These are phyloP conservation scores for Trichoderma gamsii DNA, from an alignment of 495 filamentous ascomycete species.

Conservation along the genomic window DNA sequence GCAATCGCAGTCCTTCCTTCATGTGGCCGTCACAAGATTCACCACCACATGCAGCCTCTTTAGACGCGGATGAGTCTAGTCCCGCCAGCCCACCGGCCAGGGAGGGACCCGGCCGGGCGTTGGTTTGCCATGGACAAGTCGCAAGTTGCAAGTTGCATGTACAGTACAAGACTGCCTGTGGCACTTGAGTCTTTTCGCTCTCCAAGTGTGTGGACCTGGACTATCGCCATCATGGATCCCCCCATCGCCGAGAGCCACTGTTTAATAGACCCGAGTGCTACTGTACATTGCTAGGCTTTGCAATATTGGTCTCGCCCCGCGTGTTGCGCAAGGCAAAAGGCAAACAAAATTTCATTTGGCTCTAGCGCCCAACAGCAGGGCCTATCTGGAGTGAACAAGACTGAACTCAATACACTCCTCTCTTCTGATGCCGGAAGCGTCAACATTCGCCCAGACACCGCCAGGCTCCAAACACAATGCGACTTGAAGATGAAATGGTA, in stretches of 20 bases:
- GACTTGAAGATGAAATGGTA: not conserved
- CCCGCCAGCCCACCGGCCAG: not conserved
- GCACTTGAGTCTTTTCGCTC: too few species aligned
- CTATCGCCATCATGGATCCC: too few species aligned
- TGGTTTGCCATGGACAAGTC: not conserved
- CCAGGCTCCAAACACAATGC: not conserved
- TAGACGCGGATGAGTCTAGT: not conserved
- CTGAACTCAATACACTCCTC: not conserved
- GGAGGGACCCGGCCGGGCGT: not conserved
- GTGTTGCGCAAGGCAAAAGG: not conserved
- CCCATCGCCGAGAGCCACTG: not conserved
- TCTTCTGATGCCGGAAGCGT: not conserved
- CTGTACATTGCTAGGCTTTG: not conserved
- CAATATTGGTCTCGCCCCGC: not conserved
- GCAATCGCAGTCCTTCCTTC: not conserved
- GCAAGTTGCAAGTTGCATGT: too few species aligned
- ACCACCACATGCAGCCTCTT: conserved; percentile 5
- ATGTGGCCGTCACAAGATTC: not conserved
- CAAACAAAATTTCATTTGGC: too few species aligned
- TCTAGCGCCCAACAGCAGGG: not conserved
- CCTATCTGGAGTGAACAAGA: not conserved
- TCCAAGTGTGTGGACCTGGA: too few species aligned
- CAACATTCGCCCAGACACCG: not conserved
- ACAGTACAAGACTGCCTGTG: too few species aligned
- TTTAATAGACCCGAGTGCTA: not conserved